A percentile compares a stretch with the other conserved stretches of the same genome.
Conservation (phyloP, 768 basidiomycete species). For the Hortiboletus flavorubellus region DNA sequence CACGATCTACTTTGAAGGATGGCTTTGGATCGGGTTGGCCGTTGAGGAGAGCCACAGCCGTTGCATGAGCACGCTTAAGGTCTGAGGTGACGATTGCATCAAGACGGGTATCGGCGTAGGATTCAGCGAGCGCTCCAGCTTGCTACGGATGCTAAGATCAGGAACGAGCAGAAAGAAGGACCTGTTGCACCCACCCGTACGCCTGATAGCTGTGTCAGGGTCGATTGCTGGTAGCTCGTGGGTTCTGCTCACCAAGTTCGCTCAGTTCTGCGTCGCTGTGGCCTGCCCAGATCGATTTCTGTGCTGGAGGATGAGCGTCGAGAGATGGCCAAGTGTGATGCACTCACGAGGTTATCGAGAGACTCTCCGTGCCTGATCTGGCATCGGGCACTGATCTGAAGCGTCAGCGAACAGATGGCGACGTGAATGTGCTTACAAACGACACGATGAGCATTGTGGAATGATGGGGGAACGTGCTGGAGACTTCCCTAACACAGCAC, state of each 20-base stretch:
- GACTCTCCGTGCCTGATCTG: constrained; percentile 79
- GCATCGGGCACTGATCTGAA: neutral
- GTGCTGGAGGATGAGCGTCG: neutral
- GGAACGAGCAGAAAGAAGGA: neutral
- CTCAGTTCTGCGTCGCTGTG: constrained; percentile 71
- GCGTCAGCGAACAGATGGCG: neutral
- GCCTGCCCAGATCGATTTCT: constrained; percentile 67
- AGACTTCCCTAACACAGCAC: neutral
- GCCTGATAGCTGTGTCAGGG: constrained; percentile 35
- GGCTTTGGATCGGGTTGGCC: constrained; percentile 47
- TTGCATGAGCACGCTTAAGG: constrained; percentile 60
- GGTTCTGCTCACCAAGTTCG: constrained; percentile 56
- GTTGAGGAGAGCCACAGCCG: constrained; percentile 53
- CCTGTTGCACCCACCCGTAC: constrained; percentile 42
- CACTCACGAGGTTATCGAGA: constrained; percentile 64
- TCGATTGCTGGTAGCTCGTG: neutral
- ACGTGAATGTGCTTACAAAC: constrained; percentile 21
- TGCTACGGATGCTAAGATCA: constrained; percentile 39
- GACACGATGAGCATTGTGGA: constrained; percentile 21
- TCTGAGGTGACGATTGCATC: constrained; percentile 63
- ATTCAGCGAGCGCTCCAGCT: constrained; percentile 58
- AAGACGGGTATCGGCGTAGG: constrained; percentile 47
- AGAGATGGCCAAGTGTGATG: too few relatives aligned
- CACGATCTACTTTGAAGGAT: constrained; percentile 43
- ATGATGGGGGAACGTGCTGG: neutral